Conservation (phyloP, 306 rosid species). For the Nissolia schottii region DNA sequence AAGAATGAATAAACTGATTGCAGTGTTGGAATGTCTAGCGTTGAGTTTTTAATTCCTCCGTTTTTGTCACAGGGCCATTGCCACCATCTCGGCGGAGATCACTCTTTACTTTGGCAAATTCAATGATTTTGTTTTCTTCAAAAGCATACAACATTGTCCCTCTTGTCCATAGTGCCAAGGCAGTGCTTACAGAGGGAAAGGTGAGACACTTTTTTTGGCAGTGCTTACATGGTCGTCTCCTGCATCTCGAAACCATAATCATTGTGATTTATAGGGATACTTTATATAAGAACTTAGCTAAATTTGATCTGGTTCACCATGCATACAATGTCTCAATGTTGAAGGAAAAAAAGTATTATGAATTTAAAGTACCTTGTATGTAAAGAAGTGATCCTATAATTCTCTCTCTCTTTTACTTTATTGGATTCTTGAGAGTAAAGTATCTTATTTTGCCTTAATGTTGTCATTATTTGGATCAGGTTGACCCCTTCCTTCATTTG, state of each 20-base stretch:
- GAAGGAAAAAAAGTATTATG: slow-evolving; percentile 12
- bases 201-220: slow-evolving; percentile 26
- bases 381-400: slow-evolving; percentile 1
- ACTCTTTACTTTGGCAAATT: slow-evolving; percentile 70
- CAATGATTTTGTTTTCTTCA: slow-evolving; percentile 83
- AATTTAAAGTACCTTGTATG: not conserved
- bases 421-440: not conserved
- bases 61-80: slow-evolving; percentile 56
- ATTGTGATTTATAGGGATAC: not conserved
- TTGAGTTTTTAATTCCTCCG: slow-evolving; percentile 23
- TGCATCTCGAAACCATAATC: not conserved
- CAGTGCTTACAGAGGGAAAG: slow-evolving; percentile 47
- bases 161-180: slow-evolving; percentile 49
- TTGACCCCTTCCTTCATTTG: slow-evolving; percentile 75
- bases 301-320: not conserved
- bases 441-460: not conserved
- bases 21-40: slow-evolving; percentile 6
- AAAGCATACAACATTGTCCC: slow-evolving; percentile 59
- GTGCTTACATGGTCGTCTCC: slow-evolving; percentile 8
- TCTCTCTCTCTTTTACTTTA: not conserved
- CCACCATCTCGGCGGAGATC: slow-evolving; percentile 89
- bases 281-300: not conserved
- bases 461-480: slow-evolving; percentile 38
- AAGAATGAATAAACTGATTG: slow-evolving; percentile 5
- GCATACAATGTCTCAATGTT: not conserved